phyloP scores from a whole-genome alignment of 208 protist genomes.

The Leishmania arabica region DNA sequence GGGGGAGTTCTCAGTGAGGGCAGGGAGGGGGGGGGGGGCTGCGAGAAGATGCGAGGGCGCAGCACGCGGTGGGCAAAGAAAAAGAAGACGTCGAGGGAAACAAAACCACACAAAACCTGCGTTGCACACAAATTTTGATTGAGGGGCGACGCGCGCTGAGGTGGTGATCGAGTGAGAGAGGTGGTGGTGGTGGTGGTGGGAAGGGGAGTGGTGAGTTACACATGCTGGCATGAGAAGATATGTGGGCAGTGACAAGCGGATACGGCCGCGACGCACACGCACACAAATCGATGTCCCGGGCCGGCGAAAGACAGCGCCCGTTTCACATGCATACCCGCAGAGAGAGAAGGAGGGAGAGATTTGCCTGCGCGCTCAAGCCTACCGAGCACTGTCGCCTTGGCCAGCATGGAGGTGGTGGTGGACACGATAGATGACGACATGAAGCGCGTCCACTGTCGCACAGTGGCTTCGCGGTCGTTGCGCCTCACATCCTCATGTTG shows the following conservation, averaged over 20 bases:
- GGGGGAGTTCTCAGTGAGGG: not conserved
- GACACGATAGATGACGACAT: not conserved
- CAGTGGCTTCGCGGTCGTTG: not conserved
- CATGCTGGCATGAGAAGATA: not conserved
- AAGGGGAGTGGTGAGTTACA: not conserved
- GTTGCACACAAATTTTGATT: not conserved
- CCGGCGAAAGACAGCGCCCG: not conserved
- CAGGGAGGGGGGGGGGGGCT: not conserved
- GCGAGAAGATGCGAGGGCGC: not conserved
- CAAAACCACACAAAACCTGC: not conserved
- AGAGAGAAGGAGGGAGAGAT: not conserved
- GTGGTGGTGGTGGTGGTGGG: not conserved
- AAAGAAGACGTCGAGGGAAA: too few species aligned
- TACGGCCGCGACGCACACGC: not conserved
- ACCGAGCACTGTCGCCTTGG: not conserved
- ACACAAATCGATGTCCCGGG: not conserved
- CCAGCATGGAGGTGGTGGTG: not conserved
- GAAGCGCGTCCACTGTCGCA: not conserved
- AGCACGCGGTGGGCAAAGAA: not conserved
- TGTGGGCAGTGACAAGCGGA: not conserved
- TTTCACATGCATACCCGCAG: too few species aligned
- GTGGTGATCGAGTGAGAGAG: not conserved
- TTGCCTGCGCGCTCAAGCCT: not conserved
- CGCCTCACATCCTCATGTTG: too few species aligned
- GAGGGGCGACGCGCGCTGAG: not conserved